Conservation (phyloP, 1,139 yeast species). For the Pichia sp. region DNA sequence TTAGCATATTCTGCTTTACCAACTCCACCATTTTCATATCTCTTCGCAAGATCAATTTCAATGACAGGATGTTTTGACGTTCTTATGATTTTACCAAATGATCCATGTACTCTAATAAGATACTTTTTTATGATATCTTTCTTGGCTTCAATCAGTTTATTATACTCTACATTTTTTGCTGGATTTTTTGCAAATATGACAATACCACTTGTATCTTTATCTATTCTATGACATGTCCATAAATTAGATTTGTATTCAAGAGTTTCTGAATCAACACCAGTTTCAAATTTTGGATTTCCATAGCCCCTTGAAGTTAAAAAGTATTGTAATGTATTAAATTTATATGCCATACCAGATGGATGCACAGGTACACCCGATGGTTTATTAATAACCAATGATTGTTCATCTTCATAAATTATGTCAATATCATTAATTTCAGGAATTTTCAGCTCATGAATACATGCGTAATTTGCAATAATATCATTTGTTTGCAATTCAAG, state of each 20-base stretch:
- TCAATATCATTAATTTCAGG: background rate
- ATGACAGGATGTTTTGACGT: slow-evolving; percentile 15
- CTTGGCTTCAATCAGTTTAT: slow-evolving; percentile 23
- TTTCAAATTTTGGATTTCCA: background rate
- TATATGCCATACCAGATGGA: slow-evolving; percentile 50
- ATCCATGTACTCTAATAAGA: slow-evolving; percentile 53
- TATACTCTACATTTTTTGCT: slow-evolving; percentile 33
- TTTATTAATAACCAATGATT: slow-evolving; percentile 56
- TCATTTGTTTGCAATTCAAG: slow-evolving; percentile 7
- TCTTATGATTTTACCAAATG: slow-evolving; percentile 38
- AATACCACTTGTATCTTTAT: slow-evolving; percentile 66
- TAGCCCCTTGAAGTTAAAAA: background rate
- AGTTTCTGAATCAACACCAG: background rate
- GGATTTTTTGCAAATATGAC: slow-evolving; percentile 48
- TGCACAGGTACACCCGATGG: slow-evolving; percentile 75
- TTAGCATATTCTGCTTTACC: slow-evolving; percentile 29
- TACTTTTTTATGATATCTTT: slow-evolving; percentile 40
- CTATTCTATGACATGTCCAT: slow-evolving; percentile 61
- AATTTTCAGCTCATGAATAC: slow-evolving; percentile 16
- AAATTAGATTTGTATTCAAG: slow-evolving; percentile 28
- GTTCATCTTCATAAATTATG: slow-evolving; percentile 37
- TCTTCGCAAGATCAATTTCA: slow-evolving; percentile 21
- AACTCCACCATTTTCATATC: slow-evolving; percentile 18
- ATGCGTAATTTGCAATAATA: slow-evolving; percentile 10
- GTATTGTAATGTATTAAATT: slow-evolving; percentile 28